These are phyloP conservation scores for Raddia distichophylla DNA, from an alignment of 176 grass and related monocot species.

Conservation along the genomic window DNA sequence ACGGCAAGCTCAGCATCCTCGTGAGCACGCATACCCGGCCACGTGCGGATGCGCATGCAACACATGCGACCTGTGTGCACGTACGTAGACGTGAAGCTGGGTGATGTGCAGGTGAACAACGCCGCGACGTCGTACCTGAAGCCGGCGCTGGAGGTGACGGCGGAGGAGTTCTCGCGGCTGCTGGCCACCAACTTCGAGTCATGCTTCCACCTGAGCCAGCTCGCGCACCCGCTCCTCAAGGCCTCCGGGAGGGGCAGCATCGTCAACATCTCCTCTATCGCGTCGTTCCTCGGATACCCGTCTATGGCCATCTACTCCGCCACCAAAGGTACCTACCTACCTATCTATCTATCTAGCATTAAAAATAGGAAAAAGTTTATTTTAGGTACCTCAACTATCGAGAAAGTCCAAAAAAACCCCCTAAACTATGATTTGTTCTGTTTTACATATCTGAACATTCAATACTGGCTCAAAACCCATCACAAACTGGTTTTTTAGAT, in stretches of 20 bases:
- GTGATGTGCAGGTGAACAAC: slow-evolving; percentile 31
- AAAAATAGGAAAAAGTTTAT: no score
- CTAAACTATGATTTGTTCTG: no score
- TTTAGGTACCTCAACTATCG: no score
- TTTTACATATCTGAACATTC: no score
- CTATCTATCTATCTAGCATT: no score
- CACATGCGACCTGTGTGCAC: no score
- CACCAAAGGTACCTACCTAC: background rate
- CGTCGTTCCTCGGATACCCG: background rate
- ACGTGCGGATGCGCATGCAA: no score
- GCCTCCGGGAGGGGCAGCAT: slow-evolving; percentile 16
- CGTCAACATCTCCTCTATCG: slow-evolving; percentile 31
- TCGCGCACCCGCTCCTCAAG: slow-evolving; percentile 17
- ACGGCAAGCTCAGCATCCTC: slow-evolving; percentile 49
- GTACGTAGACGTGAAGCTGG: no score
- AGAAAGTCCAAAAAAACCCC: no score
- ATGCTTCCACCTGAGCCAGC: slow-evolving; percentile 28
- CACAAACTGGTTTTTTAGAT: no score
- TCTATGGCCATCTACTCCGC: background rate
- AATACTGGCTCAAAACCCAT: background rate
- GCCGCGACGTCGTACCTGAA: background rate
- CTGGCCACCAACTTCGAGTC: slow-evolving; percentile 23
- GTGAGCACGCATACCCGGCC: background rate
- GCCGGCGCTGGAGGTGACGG: background rate
- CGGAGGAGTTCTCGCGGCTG: background rate